A percentile compares a stretch with the other conserved stretches of the same genome.
These are phyloP conservation scores for Didymella keratinophila DNA, from an alignment of 2,329 filamentous ascomycete genomes.

Conservation along the genomic window DNA sequence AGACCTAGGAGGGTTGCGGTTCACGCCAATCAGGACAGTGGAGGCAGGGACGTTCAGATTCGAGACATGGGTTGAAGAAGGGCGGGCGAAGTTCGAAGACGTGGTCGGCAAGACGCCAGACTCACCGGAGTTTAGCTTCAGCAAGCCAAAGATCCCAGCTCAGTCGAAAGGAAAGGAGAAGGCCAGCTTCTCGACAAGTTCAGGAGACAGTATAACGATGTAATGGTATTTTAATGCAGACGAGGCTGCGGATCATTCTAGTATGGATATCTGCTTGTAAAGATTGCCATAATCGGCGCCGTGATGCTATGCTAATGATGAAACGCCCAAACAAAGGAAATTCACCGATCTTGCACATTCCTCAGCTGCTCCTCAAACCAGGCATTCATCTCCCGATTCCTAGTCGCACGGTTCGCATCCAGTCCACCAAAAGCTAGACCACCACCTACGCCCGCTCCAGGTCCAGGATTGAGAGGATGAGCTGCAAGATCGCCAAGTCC, in stretches of 20 bases:
- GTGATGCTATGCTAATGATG: conserved; percentile 1
- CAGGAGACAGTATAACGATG: conserved; percentile 12
- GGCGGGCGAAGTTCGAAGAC: conserved; percentile 58
- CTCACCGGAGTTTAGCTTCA: not conserved
- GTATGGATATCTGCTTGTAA: not conserved
- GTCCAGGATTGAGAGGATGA: not conserved
- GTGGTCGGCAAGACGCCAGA: not conserved
- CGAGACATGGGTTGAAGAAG: conserved; percentile 75
- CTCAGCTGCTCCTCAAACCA: not conserved
- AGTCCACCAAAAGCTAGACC: conserved; percentile 1
- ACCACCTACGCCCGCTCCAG: not conserved
- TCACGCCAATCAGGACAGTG: conserved; percentile 68
- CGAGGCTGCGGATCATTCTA: not conserved
- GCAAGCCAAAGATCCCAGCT: not conserved
- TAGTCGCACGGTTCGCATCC: conserved; percentile 1
- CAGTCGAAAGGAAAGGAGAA: not conserved
- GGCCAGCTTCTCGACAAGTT: conserved; percentile 27
- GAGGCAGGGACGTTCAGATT: conserved; percentile 71
- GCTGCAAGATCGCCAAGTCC: not conserved
- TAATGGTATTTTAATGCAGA: not conserved
- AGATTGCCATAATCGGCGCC: not conserved
- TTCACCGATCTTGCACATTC: not conserved
- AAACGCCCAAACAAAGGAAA: not conserved
- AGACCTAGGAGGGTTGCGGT: conserved; percentile 62
- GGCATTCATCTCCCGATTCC: not conserved